phyloP scores from a whole-genome alignment of 2,329 filamentous ascomycete species.

The Leptographium wingfieldii region DNA sequence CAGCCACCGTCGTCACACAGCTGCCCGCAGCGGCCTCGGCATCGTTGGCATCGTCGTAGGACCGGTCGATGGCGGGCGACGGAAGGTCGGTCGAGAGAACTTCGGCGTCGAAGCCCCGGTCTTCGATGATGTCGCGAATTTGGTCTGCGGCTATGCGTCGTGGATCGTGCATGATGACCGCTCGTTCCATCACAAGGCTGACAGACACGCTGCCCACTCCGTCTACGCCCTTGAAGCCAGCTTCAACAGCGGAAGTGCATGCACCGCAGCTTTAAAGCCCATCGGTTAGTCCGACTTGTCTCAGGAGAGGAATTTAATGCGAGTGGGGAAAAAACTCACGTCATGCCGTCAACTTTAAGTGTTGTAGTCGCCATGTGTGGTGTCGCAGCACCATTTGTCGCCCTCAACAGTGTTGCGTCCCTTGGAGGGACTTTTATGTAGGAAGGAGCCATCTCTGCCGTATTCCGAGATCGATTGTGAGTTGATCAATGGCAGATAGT shows the following conservation, averaged over 20 bases:
- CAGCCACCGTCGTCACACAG: constrained; percentile 61
- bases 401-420: constrained; percentile 19
- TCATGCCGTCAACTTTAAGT: constrained; percentile 79
- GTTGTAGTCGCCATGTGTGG: constrained; percentile 80
- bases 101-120: constrained; percentile 82
- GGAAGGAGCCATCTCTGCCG: constrained; percentile 34
- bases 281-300: constrained; percentile 16
- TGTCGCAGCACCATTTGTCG: constrained; percentile 25
- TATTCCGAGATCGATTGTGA: neutral
- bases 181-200: constrained; percentile 87
- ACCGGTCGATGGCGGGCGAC: constrained; percentile 31
- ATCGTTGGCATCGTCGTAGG: constrained; percentile 26
- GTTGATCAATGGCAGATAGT: neutral
- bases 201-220: constrained; percentile 82
- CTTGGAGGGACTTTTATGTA: constrained; percentile 34
- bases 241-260: constrained; percentile 91
- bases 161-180: constrained; percentile 85
- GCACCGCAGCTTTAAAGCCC: constrained; percentile 59
- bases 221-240: constrained; percentile 69
- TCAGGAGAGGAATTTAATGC: neutral
- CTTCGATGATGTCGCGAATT: constrained; percentile 77
- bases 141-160: constrained; percentile 58
- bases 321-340: constrained; percentile 32
- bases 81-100: constrained; percentile 73
- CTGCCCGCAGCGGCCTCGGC: constrained; percentile 25